Base-by-base conservation (phyloP, 768 basidiomycete species). In the Strobilomyces confusus region DNA sequence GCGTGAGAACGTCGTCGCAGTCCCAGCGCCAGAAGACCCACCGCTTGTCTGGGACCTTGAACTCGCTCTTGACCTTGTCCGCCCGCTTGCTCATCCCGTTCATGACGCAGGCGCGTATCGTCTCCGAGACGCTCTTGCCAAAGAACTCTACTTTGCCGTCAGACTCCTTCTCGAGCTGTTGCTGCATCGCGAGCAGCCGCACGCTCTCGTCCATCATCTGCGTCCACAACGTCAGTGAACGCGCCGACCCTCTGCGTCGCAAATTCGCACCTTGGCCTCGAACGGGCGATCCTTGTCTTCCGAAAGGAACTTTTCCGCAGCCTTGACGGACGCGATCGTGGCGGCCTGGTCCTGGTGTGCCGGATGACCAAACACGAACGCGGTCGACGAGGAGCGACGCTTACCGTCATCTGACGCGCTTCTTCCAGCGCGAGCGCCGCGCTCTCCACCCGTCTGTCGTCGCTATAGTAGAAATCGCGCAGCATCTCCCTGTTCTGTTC, bases 381-480 rank as follows among this genome's bases (percentile, higher is more conserved):
- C 38, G 9, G 25, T 5, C 8, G 25, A 32, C 2, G 8, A 48
- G 30, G 11, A n/a, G 4, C 6, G 1, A 38, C 14, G 56, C 77
- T 57, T 59, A 92, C 94, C 61, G 70, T 69, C 69, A 87, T 84
- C 20, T 72, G 72, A 3, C 77, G 74, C 8, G 92, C 87, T 68
- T 98, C 97, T 41, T 91, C 90, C 20, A 99, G 71, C 34, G 83
- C 87, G 4, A 98, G 72, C n/a, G 88, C 80, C 0, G 94, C 97
- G 69, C 88, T 95, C 66, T 98, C 97, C 14, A 92, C 87, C 43
- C 95, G 80, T 49, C 97, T 78, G 70, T 98, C 97, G 62, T 99
- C 97, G 33, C 95, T 95, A 64, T 95, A 99, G 69, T 94, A 98
- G 71, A 95, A 98, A 67, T 99, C 94, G 15, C 93, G 78, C 8